Percentiles rank a stretch among this genome's conserved stretches.
Conservation (phyloP, 176 grass and related monocot species). For the maize (Zea mays) region DNA sequence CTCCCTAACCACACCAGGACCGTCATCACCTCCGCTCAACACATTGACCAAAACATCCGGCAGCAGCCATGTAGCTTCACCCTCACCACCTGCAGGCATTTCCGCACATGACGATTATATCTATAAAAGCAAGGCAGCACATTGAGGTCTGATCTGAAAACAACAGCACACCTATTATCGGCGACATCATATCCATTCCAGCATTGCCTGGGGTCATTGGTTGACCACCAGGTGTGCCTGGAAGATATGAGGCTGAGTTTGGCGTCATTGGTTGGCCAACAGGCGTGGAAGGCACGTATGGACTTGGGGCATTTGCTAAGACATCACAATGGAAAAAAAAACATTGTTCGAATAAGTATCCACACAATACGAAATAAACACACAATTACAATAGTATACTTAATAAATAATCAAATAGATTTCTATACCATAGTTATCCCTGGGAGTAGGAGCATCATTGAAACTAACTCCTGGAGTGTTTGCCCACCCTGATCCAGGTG, state of each 20-base stretch:
- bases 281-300: conserved; percentile 87
- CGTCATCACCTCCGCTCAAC: conserved; percentile 56
- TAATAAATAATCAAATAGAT: conserved; percentile 30
- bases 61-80: conserved; percentile 60
- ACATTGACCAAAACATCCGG: conserved; percentile 86
- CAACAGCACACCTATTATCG: conserved; percentile 61
- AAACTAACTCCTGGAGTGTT: conserved; percentile 91
- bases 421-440: conserved; percentile 84
- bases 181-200: conserved; percentile 97
- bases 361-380: neutral
- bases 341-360: conserved; percentile 28
- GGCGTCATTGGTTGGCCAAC: conserved; percentile 95
- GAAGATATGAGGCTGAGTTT: conserved; percentile 87
- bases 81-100: conserved; percentile 71
- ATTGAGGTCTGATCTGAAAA: conserved; percentile 28
- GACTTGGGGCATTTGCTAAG: conserved; percentile 89
- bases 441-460: conserved; percentile 81
- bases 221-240: conserved; percentile 94
- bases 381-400: neutral
- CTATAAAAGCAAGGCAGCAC: neutral
- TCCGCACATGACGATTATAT: conserved; percentile 3
- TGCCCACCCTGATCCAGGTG: conserved; percentile 97
- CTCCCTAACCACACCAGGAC: conserved; percentile 74
- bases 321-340: conserved; percentile 21
- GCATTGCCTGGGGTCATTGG: conserved; percentile 98